A percentile compares a stretch with the other conserved stretches of the same genome.
Conservation (phyloP, 495 filamentous ascomycete species). For the Penicillium pancosmium region DNA sequence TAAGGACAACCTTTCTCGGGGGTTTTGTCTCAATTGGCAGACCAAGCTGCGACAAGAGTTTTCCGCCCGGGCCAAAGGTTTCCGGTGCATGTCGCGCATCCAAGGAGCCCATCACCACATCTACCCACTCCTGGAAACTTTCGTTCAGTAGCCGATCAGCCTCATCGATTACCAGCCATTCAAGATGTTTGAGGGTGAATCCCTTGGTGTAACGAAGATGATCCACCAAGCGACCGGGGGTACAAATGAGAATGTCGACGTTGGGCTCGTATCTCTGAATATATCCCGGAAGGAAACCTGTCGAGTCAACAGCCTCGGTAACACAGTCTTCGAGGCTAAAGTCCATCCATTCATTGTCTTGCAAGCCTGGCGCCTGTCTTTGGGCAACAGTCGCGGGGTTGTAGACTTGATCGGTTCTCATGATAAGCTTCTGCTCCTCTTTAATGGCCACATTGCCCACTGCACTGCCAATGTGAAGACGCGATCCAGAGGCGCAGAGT, state of each 20-base stretch:
- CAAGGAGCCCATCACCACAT: constrained; percentile 67
- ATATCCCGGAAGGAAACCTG: constrained; percentile 58
- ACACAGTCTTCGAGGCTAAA: constrained; percentile 50
- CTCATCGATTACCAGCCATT: constrained; percentile 94
- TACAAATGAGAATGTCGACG: constrained; percentile 88
- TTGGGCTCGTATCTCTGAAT: constrained; percentile 65
- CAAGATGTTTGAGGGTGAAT: constrained; percentile 75
- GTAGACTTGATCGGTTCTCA: constrained; percentile 63
- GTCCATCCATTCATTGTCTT: constrained; percentile 50
- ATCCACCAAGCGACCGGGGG: constrained; percentile 89
- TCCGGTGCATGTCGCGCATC: constrained; percentile 51
- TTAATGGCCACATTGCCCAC: constrained; percentile 77
- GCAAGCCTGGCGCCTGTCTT: constrained; percentile 40
- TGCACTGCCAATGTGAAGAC: constrained; percentile 76
- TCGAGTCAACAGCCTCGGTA: constrained; percentile 40
- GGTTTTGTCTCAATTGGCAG: constrained; percentile 43
- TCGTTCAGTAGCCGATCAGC: constrained; percentile 90
- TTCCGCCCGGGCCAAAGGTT: constrained; percentile 50
- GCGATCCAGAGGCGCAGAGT: constrained; percentile 62
- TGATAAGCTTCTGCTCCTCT: constrained; percentile 69
- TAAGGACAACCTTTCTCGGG: constrained; percentile 75
- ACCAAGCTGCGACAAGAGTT: constrained; percentile 39
- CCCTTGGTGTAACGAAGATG: constrained; percentile 85
- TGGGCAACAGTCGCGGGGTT: constrained; percentile 56
- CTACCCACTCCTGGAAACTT: constrained; percentile 90